Percentiles rank a stretch among this genome's conserved stretches.
These are phyloP conservation scores for Coelastrella sp. DNA, from an alignment of 139 green algal species.

Conservation along the genomic window DNA sequence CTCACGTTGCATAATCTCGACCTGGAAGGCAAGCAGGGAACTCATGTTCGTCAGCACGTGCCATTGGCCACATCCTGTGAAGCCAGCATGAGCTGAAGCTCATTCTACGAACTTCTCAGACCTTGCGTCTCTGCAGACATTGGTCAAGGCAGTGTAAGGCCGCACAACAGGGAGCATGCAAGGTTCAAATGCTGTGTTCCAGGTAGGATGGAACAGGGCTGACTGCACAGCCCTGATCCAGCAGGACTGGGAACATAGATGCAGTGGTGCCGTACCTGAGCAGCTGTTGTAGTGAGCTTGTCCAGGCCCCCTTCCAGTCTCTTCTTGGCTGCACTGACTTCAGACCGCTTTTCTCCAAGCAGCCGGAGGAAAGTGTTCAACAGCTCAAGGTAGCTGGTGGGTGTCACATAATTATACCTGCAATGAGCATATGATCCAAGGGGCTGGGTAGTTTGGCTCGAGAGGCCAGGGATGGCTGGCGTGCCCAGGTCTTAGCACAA, in stretches of 20 bases:
- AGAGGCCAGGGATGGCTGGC: too few species aligned
- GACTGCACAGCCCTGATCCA: too few species aligned
- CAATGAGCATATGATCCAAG: slow-evolving; percentile 39
- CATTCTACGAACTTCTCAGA: too few species aligned
- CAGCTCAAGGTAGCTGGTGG: slow-evolving; percentile 87
- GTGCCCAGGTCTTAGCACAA: too few species aligned
- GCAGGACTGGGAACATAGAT: too few species aligned
- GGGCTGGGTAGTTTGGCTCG: slow-evolving; percentile 70
- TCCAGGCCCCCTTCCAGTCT: slow-evolving; percentile 84
- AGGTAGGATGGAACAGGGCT: too few species aligned
- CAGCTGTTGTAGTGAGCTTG: slow-evolving; percentile 84
- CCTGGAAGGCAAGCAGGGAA: slow-evolving; percentile 52
- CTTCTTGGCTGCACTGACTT: slow-evolving; percentile 78
- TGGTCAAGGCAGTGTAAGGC: too few species aligned
- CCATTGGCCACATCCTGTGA: too few species aligned
- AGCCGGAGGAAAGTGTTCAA: slow-evolving; percentile 78
- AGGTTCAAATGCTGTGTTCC: too few species aligned
- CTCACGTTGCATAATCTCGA: slow-evolving; percentile 85
- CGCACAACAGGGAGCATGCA: too few species aligned
- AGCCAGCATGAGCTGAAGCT: too few species aligned
- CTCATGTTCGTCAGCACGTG: not conserved
- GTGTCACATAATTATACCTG: slow-evolving; percentile 87
- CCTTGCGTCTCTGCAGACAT: too few species aligned
- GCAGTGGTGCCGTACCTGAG: slow-evolving; percentile 4
- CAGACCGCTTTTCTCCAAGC: slow-evolving; percentile 75